A percentile compares a stretch with the other conserved stretches of the same genome.
Conservation (phyloP, 2,329 filamentous ascomycete genomes). For the Epichloe aotearoae region DNA sequence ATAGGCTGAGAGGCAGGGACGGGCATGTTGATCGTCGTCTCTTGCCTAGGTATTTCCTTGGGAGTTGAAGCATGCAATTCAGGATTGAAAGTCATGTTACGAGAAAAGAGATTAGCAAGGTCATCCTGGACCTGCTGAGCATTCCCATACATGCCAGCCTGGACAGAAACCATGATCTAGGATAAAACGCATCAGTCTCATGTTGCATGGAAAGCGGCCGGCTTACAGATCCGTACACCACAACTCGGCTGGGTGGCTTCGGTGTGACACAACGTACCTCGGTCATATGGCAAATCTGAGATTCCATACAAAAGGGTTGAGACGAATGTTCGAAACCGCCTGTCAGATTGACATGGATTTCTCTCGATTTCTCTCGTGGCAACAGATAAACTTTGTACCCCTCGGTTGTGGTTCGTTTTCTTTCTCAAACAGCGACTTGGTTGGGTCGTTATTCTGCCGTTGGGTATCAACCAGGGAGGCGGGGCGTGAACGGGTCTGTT, state of each 20-base stretch:
- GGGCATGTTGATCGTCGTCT: slow-evolving; percentile 12
- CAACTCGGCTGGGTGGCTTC: background rate
- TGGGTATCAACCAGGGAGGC: slow-evolving; percentile 9
- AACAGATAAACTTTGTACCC: background rate
- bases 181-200: background rate
- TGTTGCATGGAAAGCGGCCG: background rate
- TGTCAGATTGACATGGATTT: background rate
- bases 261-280: slow-evolving; percentile 2
- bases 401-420: background rate
- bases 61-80: slow-evolving; percentile 15
- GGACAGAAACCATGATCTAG: slow-evolving; percentile 25
- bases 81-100: slow-evolving; percentile 54
- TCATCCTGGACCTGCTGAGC: slow-evolving; percentile 59
- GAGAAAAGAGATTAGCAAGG: slow-evolving; percentile 65
- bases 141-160: slow-evolving; percentile 16
- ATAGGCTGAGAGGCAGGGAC: slow-evolving; percentile 30
- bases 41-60: slow-evolving; percentile 18
- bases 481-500: background rate
- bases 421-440: slow-evolving; percentile 2
- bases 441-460: slow-evolving; percentile 8
- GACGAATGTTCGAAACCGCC: background rate
- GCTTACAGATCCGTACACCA: background rate
- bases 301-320: background rate
- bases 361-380: background rate
- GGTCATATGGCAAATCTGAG: background rate